phyloP scores from a whole-genome alignment of 768 basidiomycete genomes.

The Boletus barrowsii region DNA sequence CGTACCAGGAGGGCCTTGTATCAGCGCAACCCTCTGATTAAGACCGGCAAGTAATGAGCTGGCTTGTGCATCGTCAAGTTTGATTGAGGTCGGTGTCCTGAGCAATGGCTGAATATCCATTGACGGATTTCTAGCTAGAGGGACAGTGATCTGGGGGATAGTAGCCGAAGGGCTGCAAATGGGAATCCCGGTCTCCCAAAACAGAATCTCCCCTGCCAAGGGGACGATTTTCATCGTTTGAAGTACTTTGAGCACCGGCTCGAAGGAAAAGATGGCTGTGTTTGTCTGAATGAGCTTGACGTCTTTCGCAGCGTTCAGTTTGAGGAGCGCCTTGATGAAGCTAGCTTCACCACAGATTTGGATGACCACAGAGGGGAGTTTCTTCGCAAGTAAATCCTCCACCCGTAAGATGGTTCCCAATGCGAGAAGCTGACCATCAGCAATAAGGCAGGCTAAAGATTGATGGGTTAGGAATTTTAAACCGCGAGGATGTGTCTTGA shows the following conservation, averaged over 20 bases:
- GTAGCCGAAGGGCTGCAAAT: conserved; percentile 9
- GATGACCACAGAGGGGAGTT: conserved; percentile 50
- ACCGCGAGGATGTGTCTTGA: conserved; percentile 34
- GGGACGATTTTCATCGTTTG: conserved; percentile 46
- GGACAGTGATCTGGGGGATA: conserved; percentile 24
- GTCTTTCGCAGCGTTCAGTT: conserved; percentile 34
- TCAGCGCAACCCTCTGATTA: conserved; percentile 54
- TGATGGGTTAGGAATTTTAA: conserved; percentile 48
- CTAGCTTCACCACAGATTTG: conserved; percentile 47
- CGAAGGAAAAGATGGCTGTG: conserved; percentile 59
- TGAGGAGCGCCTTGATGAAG: conserved; percentile 37
- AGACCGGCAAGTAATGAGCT: conserved; percentile 48
- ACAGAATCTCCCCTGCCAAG: conserved; percentile 48
- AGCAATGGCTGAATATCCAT: conserved; percentile 43
- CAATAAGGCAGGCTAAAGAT: conserved; percentile 51
- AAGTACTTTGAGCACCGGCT: conserved; percentile 58
- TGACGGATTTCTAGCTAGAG: conserved; percentile 30
- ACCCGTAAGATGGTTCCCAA: conserved; percentile 55
- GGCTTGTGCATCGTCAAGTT: conserved; percentile 51
- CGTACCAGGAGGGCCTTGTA: conserved; percentile 72
- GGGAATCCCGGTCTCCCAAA: conserved; percentile 42
- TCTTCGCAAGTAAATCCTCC: conserved; percentile 47
- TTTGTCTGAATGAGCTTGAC: conserved; percentile 56
- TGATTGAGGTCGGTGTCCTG: conserved; percentile 36
- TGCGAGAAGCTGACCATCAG: conserved; percentile 46